Percentiles rank a stretch among this genome's conserved stretches.
Conservation (phyloP, 768 basidiomycete species). For the Exidia glandulosa region DNA sequence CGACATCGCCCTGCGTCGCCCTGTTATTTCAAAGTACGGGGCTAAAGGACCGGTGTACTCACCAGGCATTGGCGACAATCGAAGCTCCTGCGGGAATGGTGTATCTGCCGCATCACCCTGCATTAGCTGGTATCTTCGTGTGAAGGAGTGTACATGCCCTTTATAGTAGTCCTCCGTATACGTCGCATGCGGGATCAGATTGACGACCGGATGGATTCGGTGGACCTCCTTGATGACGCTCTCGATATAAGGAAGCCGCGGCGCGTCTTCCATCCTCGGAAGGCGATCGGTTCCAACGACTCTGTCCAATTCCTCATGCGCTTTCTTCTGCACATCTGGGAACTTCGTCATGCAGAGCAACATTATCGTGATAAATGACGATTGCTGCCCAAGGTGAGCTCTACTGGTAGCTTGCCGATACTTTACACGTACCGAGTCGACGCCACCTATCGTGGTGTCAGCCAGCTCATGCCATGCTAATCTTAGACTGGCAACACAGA, state of each 20-base stretch:
- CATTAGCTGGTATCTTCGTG: too few species aligned
- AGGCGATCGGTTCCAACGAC: slow-evolving; percentile 14
- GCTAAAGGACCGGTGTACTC: not conserved
- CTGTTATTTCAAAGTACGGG: not conserved
- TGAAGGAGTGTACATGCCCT: too few species aligned
- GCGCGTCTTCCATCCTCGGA: slow-evolving; percentile 15
- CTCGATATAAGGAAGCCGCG: slow-evolving; percentile 19
- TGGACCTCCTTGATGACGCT: slow-evolving; percentile 23
- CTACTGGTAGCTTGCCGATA: too few species aligned
- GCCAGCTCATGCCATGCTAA: too few species aligned
- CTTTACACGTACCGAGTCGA: too few species aligned
- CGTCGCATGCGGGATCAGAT: too few species aligned
- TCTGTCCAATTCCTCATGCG: slow-evolving; percentile 15
- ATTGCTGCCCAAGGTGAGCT: too few species aligned
- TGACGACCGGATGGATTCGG: not conserved
- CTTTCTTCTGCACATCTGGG: slow-evolving; percentile 14
- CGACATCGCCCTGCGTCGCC: slow-evolving; percentile 17
- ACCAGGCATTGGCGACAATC: not conserved
- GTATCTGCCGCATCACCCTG: too few species aligned
- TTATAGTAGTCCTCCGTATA: too few species aligned
- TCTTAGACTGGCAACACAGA: not conserved
- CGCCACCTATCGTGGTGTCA: too few species aligned
- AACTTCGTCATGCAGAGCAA: slow-evolving; percentile 10
- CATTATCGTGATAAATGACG: too few species aligned
- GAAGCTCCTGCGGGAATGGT: not conserved